Evolutionary conservation across 805 yeast species (phyloP).

Genomic region (Metschnikowia picachoensis): DNA sequence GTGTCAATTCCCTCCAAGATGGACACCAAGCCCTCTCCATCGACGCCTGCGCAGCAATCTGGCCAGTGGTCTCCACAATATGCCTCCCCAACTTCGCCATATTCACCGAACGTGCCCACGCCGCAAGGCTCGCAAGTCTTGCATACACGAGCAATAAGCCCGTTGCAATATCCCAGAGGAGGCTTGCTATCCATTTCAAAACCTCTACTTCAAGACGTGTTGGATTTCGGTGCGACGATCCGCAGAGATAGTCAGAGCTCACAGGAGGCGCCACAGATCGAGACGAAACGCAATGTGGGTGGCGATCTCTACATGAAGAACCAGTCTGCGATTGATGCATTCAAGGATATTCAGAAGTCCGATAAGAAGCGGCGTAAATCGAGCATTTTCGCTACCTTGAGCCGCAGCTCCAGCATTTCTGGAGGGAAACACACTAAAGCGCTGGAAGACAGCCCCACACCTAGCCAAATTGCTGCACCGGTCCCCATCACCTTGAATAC

Average conservation of each 20-base stretch:
- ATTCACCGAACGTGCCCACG: no score
- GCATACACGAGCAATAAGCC: no score
- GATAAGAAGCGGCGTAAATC: slow-evolving; percentile 38
- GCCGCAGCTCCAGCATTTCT: slow-evolving; percentile 9
- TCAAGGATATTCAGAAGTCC: slow-evolving; percentile 39
- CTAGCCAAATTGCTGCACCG: neutral
- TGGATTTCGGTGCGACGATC: slow-evolving; percentile 24
- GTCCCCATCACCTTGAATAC: neutral
- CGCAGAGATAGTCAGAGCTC: slow-evolving; percentile 22
- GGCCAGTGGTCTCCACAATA: slow-evolving; percentile 3
- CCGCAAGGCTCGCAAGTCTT: no score
- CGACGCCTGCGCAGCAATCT: neutral
- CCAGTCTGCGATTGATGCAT: slow-evolving; percentile 40
- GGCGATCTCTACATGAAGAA: slow-evolving; percentile 42
- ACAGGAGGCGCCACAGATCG: slow-evolving; percentile 41
- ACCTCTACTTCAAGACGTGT: slow-evolving; percentile 27
- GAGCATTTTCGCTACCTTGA: slow-evolving; percentile 11
- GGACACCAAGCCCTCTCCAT: neutral
- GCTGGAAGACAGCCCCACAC: slow-evolving; percentile 1
- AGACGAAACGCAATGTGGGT: slow-evolving; percentile 43
- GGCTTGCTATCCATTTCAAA: slow-evolving; percentile 4
- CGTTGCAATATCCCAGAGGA: neutral
- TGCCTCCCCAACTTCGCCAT: no score
- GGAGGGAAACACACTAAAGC: slow-evolving; percentile 5
- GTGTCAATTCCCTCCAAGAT: neutral